Conservation (phyloP, 2,329 filamentous ascomycete genomes). For the Arthrobotrys pseudoclavata region DNA sequence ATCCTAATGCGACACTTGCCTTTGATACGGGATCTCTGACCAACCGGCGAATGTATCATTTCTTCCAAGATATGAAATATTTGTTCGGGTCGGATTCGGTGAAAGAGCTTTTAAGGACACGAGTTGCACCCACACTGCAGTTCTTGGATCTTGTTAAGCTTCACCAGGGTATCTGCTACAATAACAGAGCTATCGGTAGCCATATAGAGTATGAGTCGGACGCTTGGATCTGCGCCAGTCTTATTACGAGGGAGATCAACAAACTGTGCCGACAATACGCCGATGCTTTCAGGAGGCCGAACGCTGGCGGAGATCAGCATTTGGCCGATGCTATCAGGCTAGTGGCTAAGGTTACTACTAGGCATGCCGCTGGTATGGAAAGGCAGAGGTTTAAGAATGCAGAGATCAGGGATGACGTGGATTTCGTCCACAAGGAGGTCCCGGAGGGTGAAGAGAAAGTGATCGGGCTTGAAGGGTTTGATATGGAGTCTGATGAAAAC, state of each 20-base stretch:
- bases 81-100: slow-evolving; percentile 90
- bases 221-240: slow-evolving; percentile 94
- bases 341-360: slow-evolving; percentile 84
- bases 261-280: slow-evolving; percentile 88
- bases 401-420: slow-evolving; percentile 87
- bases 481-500: slow-evolving; percentile 51
- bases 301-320: slow-evolving; percentile 75
- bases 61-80: slow-evolving; percentile 94
- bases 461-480: slow-evolving; percentile 35
- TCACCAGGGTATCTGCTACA: slow-evolving; percentile 96
- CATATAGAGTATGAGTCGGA: slow-evolving; percentile 99
- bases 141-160: slow-evolving; percentile 96
- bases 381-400: slow-evolving; percentile 84
- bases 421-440: slow-evolving; percentile 70
- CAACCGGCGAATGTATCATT: slow-evolving; percentile 96
- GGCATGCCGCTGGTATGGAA: slow-evolving; percentile 91
- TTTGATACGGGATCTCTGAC: slow-evolving; percentile 96
- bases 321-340: slow-evolving; percentile 80
- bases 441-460: slow-evolving; percentile 21
- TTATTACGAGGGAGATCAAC: slow-evolving; percentile 96
- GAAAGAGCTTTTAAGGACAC: slow-evolving; percentile 83
- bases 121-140: slow-evolving; percentile 89
- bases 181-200: slow-evolving; percentile 89
- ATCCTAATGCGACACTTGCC: slow-evolving; percentile 85
- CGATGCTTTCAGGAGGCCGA: slow-evolving; percentile 82